These are phyloP conservation scores for Xylaria palmicola DNA, from an alignment of 495 filamentous ascomycete species.

Conservation along the genomic window DNA sequence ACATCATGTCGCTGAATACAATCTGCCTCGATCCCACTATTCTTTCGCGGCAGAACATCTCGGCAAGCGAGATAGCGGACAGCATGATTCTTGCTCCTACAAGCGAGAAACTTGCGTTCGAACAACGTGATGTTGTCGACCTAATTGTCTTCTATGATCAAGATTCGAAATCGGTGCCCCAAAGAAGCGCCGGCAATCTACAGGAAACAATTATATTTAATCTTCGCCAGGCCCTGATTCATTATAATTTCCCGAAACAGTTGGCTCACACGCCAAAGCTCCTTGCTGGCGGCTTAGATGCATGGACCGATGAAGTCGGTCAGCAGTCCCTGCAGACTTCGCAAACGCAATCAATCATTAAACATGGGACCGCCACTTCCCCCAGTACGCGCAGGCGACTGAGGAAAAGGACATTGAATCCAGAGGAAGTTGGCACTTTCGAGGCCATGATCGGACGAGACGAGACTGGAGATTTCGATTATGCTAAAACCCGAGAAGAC, in stretches of 20 bases:
- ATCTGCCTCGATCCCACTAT: conserved; percentile 90
- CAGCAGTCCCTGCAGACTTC: conserved; percentile 56
- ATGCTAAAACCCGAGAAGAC: conserved; percentile 61
- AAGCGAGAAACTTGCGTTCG: conserved; percentile 69
- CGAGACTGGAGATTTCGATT: conserved; percentile 41
- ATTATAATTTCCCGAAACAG: conserved; percentile 72
- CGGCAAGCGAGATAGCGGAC: conserved; percentile 80
- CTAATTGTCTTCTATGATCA: conserved; percentile 90
- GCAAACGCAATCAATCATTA: conserved; percentile 23
- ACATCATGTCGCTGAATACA: conserved; percentile 76
- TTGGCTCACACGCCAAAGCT: conserved; percentile 70
- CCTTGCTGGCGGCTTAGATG: conserved; percentile 76
- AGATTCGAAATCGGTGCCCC: conserved; percentile 48
- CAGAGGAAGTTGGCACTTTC: conserved; percentile 41
- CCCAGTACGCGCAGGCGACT: conserved; percentile 11
- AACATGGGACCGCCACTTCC: conserved; percentile 18
- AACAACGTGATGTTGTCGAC: conserved; percentile 75
- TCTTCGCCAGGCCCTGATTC: conserved; percentile 74
- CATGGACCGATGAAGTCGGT: conserved; percentile 81
- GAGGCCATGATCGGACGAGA: conserved; percentile 43
- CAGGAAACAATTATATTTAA: conserved; percentile 61
- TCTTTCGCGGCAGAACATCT: conserved; percentile 68
- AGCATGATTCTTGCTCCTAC: conserved; percentile 77
- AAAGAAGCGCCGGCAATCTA: conserved; percentile 39
- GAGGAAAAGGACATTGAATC: conserved; percentile 23